These are phyloP conservation scores for Hypsizygus ulmarius DNA, from an alignment of 1,284 basidiomycete species.

Conservation along the genomic window DNA sequence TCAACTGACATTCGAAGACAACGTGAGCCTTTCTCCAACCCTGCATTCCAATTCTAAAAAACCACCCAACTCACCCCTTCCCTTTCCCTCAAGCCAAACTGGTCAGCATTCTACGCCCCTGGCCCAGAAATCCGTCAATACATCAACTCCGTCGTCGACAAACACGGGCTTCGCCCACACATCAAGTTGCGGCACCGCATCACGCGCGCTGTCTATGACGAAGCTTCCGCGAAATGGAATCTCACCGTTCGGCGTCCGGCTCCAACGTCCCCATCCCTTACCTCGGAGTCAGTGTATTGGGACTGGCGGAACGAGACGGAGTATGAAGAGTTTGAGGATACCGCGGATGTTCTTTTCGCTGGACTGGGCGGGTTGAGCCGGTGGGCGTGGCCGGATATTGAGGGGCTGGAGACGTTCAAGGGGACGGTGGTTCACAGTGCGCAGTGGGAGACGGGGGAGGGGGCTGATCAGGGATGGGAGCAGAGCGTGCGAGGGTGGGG, in stretches of 20 bases:
- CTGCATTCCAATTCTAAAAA: too few species aligned
- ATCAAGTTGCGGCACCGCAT: slow-evolving; percentile 57
- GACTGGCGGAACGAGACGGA: slow-evolving; percentile 22
- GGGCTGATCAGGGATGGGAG: slow-evolving; percentile 37
- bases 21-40: slow-evolving; percentile 33
- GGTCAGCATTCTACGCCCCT: slow-evolving; percentile 59
- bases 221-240: slow-evolving; percentile 50
- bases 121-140: slow-evolving; percentile 57
- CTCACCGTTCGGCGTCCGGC: slow-evolving; percentile 45
- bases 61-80: not conserved
- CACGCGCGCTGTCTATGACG: slow-evolving; percentile 48
- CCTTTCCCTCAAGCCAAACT: slow-evolving; percentile 39
- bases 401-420: slow-evolving; percentile 48
- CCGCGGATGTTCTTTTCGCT: slow-evolving; percentile 51
- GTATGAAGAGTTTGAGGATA: slow-evolving; percentile 49
- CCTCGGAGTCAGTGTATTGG: slow-evolving; percentile 16
- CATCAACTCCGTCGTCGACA: slow-evolving; percentile 52
- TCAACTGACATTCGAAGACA: slow-evolving; percentile 55
- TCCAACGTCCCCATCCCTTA: slow-evolving; percentile 16
- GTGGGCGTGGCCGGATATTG: slow-evolving; percentile 60
- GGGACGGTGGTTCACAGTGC: slow-evolving; percentile 57
- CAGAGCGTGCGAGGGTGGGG: slow-evolving; percentile 48
- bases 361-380: slow-evolving; percentile 49
- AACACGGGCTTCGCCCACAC: slow-evolving; percentile 52
- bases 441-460: slow-evolving; percentile 48